Evolutionary conservation across 208 protist species (phyloP), one percentile per base, ranked within the genome.

Genomic region (Porcisia hertigi): DNA sequence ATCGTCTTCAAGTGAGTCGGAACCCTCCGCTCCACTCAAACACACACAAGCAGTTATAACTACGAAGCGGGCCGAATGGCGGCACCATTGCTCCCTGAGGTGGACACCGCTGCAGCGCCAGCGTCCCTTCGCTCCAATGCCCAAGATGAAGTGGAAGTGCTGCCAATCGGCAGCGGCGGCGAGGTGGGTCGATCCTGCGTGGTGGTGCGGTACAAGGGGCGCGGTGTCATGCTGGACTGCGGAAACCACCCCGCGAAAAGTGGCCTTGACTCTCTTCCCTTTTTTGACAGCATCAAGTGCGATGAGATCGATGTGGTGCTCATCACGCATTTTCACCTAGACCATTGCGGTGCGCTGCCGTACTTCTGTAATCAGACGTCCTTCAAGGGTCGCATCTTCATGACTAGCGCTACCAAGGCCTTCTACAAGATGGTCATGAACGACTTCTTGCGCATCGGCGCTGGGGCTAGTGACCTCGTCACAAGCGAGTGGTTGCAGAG

Each of bases 181-280:
- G 99, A 99, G 85, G 98, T 99, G 47, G 99, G 98, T 55, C 92
- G 99, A 47, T 99, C 96, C 47, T 99, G 98, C 85, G 92, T 99
- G 14, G 73, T 99, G 25, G 72, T 99, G 18, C 88, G 90, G 66
- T 99, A 98, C 86, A 99, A 99, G 77, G 98, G 98, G 30, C 98
- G 98, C 47, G 92, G 86, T 14, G 95, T 99, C 53, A 98, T 99
- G 98, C 93, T 99, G 57, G 98, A 99, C 87, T 99, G 99, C 88
- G 99, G 99, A 59, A 97, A 99, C 65, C 98, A 99, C 83, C 99
- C 99, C 12, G 99, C 95, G 16, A 94, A 96, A 77, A 97, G 84
- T 49, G 99, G 99, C 23, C 80, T 98, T 25, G 95, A 93, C 72
- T 94, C 92, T 3, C 91, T 99, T 30, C 99, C 99, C 16, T 99